Evolutionary conservation across 2,329 filamentous ascomycete species (phyloP).

Genomic region (Microsporum ferrugineum): DNA sequence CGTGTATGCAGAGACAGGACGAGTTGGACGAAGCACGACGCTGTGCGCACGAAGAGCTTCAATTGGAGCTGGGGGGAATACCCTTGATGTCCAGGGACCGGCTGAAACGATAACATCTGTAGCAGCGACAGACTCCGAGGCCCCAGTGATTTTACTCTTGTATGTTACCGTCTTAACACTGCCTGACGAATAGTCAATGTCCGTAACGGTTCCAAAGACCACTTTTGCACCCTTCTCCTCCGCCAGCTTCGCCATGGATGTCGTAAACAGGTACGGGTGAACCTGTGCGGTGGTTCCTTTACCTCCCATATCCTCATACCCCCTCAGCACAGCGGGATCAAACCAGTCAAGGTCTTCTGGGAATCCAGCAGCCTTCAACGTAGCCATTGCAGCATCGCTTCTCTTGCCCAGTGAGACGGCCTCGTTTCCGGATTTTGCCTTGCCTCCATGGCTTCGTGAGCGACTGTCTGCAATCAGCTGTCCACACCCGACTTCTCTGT

Average conservation of each 20-base stretch:
- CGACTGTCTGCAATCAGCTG: conserved; percentile 45
- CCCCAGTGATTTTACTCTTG: conserved; percentile 40
- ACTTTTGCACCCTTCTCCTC: conserved; percentile 57
- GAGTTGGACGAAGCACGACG: conserved; percentile 48
- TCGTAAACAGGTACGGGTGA: conserved; percentile 85
- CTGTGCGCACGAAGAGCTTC: conserved; percentile 51
- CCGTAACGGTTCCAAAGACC: conserved; percentile 55
- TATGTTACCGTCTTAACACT: conserved; percentile 55
- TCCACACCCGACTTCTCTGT: conserved; percentile 66
- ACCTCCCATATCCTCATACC: conserved; percentile 76
- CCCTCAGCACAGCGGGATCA: conserved; percentile 50
- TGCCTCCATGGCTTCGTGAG: conserved; percentile 20
- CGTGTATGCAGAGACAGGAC: conserved; percentile 39
- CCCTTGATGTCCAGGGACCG: conserved; percentile 48
- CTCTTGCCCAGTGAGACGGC: conserved; percentile 13
- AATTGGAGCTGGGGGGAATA: conserved; percentile 48
- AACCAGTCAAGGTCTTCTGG: conserved; percentile 81
- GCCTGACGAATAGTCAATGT: conserved; percentile 46
- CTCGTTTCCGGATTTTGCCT: conserved; percentile 19
- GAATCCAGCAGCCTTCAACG: conserved; percentile 48
- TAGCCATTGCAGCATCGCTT: conserved; percentile 39
- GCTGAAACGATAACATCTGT: conserved; percentile 51
- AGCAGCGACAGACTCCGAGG: conserved; percentile 42
- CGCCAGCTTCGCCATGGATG: conserved; percentile 66
- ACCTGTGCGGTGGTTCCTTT: conserved; percentile 79